Base-by-base conservation (phyloP, 495 filamentous ascomycete genomes). In the Neurospora sp. region DNA sequence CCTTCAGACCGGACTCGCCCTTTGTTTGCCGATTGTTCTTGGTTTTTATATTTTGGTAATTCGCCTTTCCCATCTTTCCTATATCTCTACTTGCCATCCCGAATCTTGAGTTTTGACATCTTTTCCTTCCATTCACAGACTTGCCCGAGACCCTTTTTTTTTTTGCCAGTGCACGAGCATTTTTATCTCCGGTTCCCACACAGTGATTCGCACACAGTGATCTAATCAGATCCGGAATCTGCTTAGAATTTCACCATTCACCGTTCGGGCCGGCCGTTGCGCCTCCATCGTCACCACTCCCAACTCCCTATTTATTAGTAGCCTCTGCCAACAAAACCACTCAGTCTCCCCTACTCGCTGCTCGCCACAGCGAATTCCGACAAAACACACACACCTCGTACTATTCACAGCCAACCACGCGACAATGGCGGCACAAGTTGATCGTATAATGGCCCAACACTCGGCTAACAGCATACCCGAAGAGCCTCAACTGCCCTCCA, bases 401-500 rank as follows among this genome's bases (percentile, higher is more conserved):
- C 17, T 45, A 4, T n/a, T 19, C 9, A 62, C 21, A 72, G 40
- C 42, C 40, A 31, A 71, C 69, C 38, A n/a, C n/a, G 70, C n/a
- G n/a, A 76, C 71, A 71, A 80, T 80, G 78, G 73, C 77, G 10
- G 73, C 79, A 24, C 76, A 78, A 40, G 76, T 79, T 15, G 81
- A 81, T 54, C 72, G 72, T 7, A 37, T 82, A 28, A 75, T 82
- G 28, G 79, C 77, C 72, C 73, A 73, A 71, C 76, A 78, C 36
- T 45, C 78, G 69, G 73, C 78, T 11, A 75, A 77, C 72, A 81
- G 81, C 75, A 77, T 81, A 24, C 82, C 81, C 28, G 81, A 84
- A 73, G 79, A 81, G 71, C 78, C 82, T 45, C 76, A 73, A 19
- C 71, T 78, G 2, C 78, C 83, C 69, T 86, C 84, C 15, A 78